These are phyloP conservation scores for Aspergillus fructus DNA, from an alignment of 2,329 filamentous ascomycete genomes.

Conservation along the genomic window DNA sequence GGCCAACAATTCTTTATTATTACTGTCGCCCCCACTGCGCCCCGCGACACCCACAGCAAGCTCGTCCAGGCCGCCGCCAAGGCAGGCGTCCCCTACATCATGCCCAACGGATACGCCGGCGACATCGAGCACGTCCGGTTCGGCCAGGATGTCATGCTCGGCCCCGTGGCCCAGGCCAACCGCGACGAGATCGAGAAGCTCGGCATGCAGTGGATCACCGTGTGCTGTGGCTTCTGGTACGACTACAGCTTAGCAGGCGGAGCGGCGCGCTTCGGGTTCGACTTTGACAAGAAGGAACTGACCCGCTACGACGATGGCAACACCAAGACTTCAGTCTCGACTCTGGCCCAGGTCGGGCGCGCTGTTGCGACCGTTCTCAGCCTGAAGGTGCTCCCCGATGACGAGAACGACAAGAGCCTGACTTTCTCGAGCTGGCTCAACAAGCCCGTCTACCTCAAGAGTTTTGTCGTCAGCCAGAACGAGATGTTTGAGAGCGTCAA, in stretches of 20 bases:
- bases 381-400: slow-evolving; percentile 45
- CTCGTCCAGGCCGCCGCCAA: slow-evolving; percentile 56
- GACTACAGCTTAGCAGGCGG: slow-evolving; percentile 49
- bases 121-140: slow-evolving; percentile 35
- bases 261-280: slow-evolving; percentile 48
- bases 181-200: slow-evolving; percentile 42
- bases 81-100: slow-evolving; percentile 55
- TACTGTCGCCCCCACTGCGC: slow-evolving; percentile 48
- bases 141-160: slow-evolving; percentile 40
- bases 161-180: slow-evolving; percentile 21
- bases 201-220: slow-evolving; percentile 46
- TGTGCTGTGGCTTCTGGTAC: slow-evolving; percentile 55
- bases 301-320: slow-evolving; percentile 59
- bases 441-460: slow-evolving; percentile 52
- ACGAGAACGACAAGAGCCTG: slow-evolving; percentile 33
- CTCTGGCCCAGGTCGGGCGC: slow-evolving; percentile 57
- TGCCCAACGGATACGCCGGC: slow-evolving; percentile 51
- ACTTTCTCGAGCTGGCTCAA: slow-evolving; percentile 50
- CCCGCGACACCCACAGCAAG: slow-evolving; percentile 48
- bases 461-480: slow-evolving; percentile 60
- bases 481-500: slow-evolving; percentile 66
- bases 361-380: slow-evolving; percentile 55
- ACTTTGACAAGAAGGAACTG: slow-evolving; percentile 44
- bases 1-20: slow-evolving; percentile 61
- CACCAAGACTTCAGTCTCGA: slow-evolving; percentile 56